phyloP scores from a whole-genome alignment of 2,329 filamentous ascomycete species.

The Trichoderma sp. region DNA sequence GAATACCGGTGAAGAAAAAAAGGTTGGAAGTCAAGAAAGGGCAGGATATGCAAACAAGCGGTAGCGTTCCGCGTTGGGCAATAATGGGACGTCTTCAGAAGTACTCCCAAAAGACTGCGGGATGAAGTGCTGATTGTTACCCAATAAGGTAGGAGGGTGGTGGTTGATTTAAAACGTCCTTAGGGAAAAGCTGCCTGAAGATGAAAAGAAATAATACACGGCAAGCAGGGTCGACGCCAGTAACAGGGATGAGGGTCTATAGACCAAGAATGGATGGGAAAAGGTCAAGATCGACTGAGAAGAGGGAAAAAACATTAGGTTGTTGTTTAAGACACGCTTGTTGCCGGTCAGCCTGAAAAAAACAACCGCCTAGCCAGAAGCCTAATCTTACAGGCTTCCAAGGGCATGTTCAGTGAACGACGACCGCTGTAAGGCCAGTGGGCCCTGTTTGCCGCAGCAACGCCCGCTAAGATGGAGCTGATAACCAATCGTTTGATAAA shows the following conservation, averaged over 20 bases:
- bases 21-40: not conserved
- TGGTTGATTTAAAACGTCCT: not conserved
- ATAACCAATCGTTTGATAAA: conserved; percentile 8
- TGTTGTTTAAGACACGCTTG: conserved; percentile 11
- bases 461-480: conserved; percentile 17
- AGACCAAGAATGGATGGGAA: conserved; percentile 3
- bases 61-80: conserved; percentile 16
- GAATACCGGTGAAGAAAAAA: not conserved
- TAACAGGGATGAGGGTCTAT: not conserved
- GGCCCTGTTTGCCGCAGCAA: conserved; percentile 27
- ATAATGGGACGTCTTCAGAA: not conserved
- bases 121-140: not conserved
- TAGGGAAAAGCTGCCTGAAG: not conserved
- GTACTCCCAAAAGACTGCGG: not conserved
- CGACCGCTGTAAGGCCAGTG: not conserved
- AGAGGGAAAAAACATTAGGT: not conserved
- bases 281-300: conserved; percentile 2
- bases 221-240: conserved; percentile 8
- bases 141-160: not conserved
- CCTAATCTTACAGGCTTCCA: conserved; percentile 2
- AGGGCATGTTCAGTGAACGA: not conserved
- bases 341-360: conserved; percentile 1
- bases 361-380: not conserved
- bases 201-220: not conserved
- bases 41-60: conserved; percentile 12